Percentiles rank a stretch among this genome's conserved stretches.
Conservation (phyloP, 352 stramenopile genomes). For the Phytophthora boehmeriae region DNA sequence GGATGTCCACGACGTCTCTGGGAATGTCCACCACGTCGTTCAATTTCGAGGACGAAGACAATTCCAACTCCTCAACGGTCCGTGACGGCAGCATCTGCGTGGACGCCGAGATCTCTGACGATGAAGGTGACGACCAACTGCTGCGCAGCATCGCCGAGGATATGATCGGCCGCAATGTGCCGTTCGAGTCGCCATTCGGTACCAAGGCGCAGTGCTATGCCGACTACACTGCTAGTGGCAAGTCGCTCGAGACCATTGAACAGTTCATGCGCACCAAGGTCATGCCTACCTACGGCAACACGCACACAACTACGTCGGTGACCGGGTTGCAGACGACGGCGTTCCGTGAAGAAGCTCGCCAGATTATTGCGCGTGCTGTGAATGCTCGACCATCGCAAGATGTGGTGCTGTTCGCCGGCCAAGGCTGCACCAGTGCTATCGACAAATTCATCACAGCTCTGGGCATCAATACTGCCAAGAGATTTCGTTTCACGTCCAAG, state of each 20-base stretch:
- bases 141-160: constrained; percentile 42
- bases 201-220: constrained; percentile 90
- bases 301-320: constrained; percentile 92
- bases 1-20: constrained; percentile 22
- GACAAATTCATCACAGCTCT: constrained; percentile 81
- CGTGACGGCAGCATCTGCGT: constrained; percentile 20
- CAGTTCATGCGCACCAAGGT: constrained; percentile 89
- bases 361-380: constrained; percentile 91
- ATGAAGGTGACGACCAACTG: constrained; percentile 31
- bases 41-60: constrained; percentile 21
- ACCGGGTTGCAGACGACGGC: constrained; percentile 87
- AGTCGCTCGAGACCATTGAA: constrained; percentile 91
- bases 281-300: constrained; percentile 97
- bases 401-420: constrained; percentile 94
- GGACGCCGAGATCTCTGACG: constrained; percentile 19
- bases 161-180: constrained; percentile 51
- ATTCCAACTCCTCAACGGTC: constrained; percentile 20
- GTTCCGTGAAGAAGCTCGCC: constrained; percentile 95
- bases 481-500: constrained; percentile 22
- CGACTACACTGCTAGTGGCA: constrained; percentile 94
- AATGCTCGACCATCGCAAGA: constrained; percentile 90
- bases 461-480: constrained; percentile 44
- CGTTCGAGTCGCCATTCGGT: constrained; percentile 75
- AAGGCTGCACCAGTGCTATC: constrained; percentile 86
- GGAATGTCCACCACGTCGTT: constrained; percentile 27